phyloP scores from a whole-genome alignment of 1,284 basidiomycete genomes.

The Golubevia pallescens region DNA sequence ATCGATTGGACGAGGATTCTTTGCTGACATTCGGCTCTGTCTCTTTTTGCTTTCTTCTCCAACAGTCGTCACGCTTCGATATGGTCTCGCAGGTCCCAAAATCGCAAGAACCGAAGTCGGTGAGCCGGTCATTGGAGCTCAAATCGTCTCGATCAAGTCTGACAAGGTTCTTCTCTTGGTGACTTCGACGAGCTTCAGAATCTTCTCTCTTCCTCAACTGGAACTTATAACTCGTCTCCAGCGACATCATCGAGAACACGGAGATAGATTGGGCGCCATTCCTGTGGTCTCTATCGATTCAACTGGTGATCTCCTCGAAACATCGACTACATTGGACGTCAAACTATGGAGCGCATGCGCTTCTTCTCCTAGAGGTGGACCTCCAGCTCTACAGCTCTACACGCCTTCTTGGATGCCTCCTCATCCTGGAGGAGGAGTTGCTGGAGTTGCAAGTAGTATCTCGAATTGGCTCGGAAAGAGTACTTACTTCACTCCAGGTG shows the following conservation, averaged over 20 bases:
- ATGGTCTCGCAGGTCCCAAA: conserved; percentile 34
- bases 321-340: conserved; percentile 43
- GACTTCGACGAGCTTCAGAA: conserved; percentile 31
- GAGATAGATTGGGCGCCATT: conserved; percentile 15
- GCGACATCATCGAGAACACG: conserved; percentile 34
- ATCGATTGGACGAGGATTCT: neutral
- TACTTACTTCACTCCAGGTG: conserved; percentile 32
- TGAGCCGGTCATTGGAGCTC: conserved; percentile 32
- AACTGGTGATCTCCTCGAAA: conserved; percentile 50
- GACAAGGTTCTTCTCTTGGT: conserved; percentile 35
- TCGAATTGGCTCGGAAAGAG: conserved; percentile 42
- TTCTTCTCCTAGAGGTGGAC: conserved; percentile 30
- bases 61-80: conserved; percentile 8
- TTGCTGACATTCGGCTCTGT: neutral
- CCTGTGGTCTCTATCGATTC: conserved; percentile 25
- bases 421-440: conserved; percentile 37
- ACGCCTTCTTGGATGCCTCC: conserved; percentile 25
- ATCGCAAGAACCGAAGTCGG: conserved; percentile 31
- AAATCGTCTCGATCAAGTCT: conserved; percentile 27
- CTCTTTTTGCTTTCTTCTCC: conserved; percentile 13
- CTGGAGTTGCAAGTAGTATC: conserved; percentile 39
- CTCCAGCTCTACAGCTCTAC: conserved; percentile 34
- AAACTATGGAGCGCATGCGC: conserved; percentile 51
- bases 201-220: conserved; percentile 40
- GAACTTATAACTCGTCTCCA: conserved; percentile 38